phyloP scores from a whole-genome alignment of 306 rosid species.

The Corylus heterophylla region DNA sequence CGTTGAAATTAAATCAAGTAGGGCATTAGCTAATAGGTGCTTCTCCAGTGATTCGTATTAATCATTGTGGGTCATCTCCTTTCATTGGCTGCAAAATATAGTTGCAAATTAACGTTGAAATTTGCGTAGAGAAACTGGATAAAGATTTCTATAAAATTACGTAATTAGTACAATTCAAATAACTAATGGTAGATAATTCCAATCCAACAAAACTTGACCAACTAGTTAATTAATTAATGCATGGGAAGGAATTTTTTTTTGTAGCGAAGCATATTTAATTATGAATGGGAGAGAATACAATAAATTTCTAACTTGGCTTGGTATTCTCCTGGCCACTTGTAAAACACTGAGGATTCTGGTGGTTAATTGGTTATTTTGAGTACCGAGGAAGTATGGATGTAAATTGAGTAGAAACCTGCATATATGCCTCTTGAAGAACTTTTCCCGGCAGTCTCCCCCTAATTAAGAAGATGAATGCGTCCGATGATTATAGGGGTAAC shows the following conservation, averaged over 20 bases:
- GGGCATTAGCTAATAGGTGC: slow-evolving; percentile 45
- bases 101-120: neutral
- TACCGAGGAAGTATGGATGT: slow-evolving; percentile 36
- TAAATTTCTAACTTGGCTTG: slow-evolving; percentile 35
- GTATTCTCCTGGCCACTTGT: slow-evolving; percentile 29
- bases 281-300: no score
- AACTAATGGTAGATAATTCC: no score
- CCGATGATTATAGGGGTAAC: slow-evolving; percentile 15
- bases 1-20: slow-evolving; percentile 23
- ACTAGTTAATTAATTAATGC: no score
- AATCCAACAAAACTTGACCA: no score
- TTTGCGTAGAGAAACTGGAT: neutral
- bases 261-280: neutral
- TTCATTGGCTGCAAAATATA: slow-evolving; percentile 28
- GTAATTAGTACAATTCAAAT: no score
- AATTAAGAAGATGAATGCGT: slow-evolving; percentile 37
- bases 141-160: no score
- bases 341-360: slow-evolving; percentile 33
- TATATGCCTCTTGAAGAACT: slow-evolving; percentile 34
- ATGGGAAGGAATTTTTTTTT: neutral
- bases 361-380: slow-evolving; percentile 5
- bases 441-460: slow-evolving; percentile 43
- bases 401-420: slow-evolving; percentile 34
- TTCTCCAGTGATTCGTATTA: slow-evolving; percentile 28
- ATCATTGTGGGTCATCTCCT: slow-evolving; percentile 40